Base-by-base conservation (phyloP, 352 stramenopile genomes). In the Pythium grandisporangium region DNA sequence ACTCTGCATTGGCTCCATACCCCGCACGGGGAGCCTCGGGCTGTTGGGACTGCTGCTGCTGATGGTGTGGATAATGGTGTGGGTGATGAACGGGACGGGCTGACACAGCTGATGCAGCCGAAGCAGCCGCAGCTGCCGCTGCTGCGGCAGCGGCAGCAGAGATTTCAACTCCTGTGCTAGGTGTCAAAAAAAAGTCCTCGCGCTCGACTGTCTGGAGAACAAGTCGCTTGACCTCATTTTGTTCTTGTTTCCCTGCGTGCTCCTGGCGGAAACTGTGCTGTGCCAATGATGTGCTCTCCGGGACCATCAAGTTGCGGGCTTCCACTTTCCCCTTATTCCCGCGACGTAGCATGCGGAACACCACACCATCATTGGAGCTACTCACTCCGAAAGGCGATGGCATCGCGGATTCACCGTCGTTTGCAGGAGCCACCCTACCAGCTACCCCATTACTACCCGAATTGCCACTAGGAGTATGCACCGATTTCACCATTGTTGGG, bases 311-410 rank as follows among this genome's bases (percentile, higher is more conserved):
- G 37, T 93, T 66, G 20, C 95, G 93, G 1, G 94, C 88, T 50
- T 98, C 95, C 43, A 97, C 76, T 51, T 97, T 97, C 50, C 95
- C 95, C 66, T 98, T 98, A 66, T 96, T 97, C 16, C 95, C 95
- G 37, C 95, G 90, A 48, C 96, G 96, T 6, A 99, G 58, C 50
- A 99, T 81, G 23, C 96, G 93, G 52, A 98, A 98, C 22, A 86
- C 64, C 14, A 95, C 77, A 6, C 74, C 84, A 30, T 61, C 48
- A 13, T 54, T 44, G 11, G 54, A 51, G 5, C 55, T 67, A 45
- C 53, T 61, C 12, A 19, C 42, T 0, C 27, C 56, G 16, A 51
- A 48, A 21, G 66, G 49, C 23, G 61, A 58, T 16, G 63, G 43
- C 0, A 25, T 21, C 22, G 12, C 13, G 37, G 3, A 16, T 14